Evolutionary conservation across 495 filamentous ascomycete genomes (phyloP).

Genomic region (Halenospora varia): DNA sequence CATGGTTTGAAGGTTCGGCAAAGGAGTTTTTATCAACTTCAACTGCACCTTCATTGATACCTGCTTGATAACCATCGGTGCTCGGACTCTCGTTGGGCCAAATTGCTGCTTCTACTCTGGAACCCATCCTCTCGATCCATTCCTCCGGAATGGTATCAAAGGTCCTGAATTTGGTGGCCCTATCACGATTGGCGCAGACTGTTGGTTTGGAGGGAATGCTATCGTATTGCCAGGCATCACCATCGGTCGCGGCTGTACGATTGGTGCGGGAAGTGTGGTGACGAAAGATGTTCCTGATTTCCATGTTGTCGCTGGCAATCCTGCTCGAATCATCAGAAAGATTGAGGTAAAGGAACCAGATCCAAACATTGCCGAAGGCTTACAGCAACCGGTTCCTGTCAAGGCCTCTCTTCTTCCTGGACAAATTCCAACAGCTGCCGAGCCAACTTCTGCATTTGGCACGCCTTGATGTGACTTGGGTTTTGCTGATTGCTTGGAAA

Average conservation of each 20-base stretch:
- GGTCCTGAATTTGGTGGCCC: conserved; percentile 75
- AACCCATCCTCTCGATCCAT: conserved; percentile 73
- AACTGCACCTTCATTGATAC: conserved; percentile 76
- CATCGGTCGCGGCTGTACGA: conserved; percentile 65
- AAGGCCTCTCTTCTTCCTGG: too few relatives aligned
- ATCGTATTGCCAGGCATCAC: conserved; percentile 73
- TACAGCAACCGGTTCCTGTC: conserved; percentile 12
- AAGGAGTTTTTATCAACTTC: conserved; percentile 72
- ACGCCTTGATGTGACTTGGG: neutral
- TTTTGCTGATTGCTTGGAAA: neutral
- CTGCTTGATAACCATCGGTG: conserved; percentile 70
- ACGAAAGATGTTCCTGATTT: conserved; percentile 72
- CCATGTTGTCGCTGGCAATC: conserved; percentile 63
- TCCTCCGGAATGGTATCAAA: conserved; percentile 63
- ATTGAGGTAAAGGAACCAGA: conserved; percentile 36
- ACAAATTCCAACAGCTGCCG: neutral
- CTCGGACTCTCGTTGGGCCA: conserved; percentile 75
- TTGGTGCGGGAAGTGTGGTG: conserved; percentile 88
- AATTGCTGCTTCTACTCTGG: conserved; percentile 71
- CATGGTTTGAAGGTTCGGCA: conserved; percentile 42
- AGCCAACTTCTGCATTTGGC: neutral
- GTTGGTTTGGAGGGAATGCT: conserved; percentile 83
- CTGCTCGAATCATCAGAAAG: conserved; percentile 55
- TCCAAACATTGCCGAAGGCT: conserved; percentile 4
- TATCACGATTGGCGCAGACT: conserved; percentile 79